Base-by-base conservation (phyloP, 257 asterid genomes). In the Solanum peruvianum region DNA sequence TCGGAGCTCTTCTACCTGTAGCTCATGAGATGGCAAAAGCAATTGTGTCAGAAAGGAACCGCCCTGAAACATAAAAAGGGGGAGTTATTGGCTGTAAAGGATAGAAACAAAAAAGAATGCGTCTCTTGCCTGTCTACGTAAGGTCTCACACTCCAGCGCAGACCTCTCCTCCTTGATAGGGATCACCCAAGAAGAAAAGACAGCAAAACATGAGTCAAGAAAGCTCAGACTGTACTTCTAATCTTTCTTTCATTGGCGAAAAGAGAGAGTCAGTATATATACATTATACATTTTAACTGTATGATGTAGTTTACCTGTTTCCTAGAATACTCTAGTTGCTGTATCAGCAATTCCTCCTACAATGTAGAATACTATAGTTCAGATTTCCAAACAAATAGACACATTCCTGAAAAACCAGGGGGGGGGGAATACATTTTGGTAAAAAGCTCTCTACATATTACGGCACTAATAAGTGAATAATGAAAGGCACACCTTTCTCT, bases 291-390 rank as follows among this genome's bases (percentile, higher is more conserved):
- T 29, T 49, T 25, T 14, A 47, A 62, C 58, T 15, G 27, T 31
- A 73, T 37, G 75, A 41, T 60, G 76, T 18, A 67, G 29, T 35
- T 60, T 90, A 94, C 95, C 97, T 88, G 90, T 41, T 80, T 45
- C 83, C 88, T 91, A 62, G 95, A 89, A 16, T 89, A 87, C 52
- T 91, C 91, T 60, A 95, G 85, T 87, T 95, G 93, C 87, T 91
- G 92, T 90, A 89, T 11, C 72, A 93, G 69, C 71, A 93, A 60
- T 84, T 91, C 92, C 89, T 91, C 97, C 97, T 95, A 90, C 64
- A 90, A 88, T 66, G 33, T 33, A 86, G 76, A 88, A 33, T 47
- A 70, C 35, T 27, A 27, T 21, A 14, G n/a, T 60, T 85, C 41
- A 49, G 75, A 88, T 35, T 84, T 35, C 41, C 49, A 52, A 87